Conservation (phyloP, 1,284 basidiomycete species). For the Cryptococcus sp. region DNA sequence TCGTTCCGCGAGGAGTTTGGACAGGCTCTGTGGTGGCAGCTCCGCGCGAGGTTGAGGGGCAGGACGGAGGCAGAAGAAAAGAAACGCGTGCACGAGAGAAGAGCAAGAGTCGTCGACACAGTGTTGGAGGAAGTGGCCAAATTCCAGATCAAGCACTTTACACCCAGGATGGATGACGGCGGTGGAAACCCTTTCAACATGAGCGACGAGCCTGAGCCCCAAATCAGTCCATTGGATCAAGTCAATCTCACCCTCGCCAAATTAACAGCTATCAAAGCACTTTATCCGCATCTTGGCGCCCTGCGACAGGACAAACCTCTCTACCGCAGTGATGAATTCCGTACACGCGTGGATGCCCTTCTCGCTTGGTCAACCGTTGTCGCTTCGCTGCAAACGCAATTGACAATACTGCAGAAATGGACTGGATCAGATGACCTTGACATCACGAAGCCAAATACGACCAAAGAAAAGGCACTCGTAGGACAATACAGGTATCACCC, state of each 20-base stretch:
- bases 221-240: conserved; percentile 65
- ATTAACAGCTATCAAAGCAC: conserved; percentile 77
- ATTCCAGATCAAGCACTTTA: conserved; percentile 59
- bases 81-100: conserved; percentile 75
- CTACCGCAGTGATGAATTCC: conserved; percentile 67
- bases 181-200: conserved; percentile 27
- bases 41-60: conserved; percentile 81
- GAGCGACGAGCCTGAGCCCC: conserved; percentile 32
- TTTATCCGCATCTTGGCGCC: conserved; percentile 82
- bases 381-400: conserved; percentile 72
- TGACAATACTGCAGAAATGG: conserved; percentile 79
- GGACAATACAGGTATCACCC: conserved; percentile 46
- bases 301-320: conserved; percentile 76
- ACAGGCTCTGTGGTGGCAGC: conserved; percentile 80
- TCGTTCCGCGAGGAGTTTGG: conserved; percentile 67
- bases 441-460: conserved; percentile 72
- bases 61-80: conserved; percentile 80
- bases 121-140: conserved; percentile 79
- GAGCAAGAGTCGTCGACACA: conserved; percentile 74
- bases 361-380: conserved; percentile 87
- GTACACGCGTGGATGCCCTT: conserved; percentile 77
- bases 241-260: conserved; percentile 74
- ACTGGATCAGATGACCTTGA: conserved; percentile 88
- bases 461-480: conserved; percentile 58
- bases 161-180: conserved; percentile 3